A percentile compares a stretch with the other conserved stretches of the same genome.
phyloP scores from a whole-genome alignment of 306 rosid genomes.

The Cyamopsis tetragonoloba region DNA sequence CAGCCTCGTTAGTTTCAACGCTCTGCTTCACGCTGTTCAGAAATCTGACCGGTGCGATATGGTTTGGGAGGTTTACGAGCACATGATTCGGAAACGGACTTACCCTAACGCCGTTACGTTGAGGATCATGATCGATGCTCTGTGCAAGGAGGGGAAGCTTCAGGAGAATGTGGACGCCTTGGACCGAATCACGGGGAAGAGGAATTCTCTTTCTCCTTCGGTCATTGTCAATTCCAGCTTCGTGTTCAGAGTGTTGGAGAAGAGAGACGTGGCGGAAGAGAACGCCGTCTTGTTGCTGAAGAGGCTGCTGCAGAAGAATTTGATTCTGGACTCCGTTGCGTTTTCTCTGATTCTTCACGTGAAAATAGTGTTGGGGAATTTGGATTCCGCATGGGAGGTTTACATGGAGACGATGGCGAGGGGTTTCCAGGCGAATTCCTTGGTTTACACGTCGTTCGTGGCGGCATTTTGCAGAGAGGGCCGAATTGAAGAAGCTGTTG shows the following conservation, averaged over 20 bases:
- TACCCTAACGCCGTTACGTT: conserved; percentile 52
- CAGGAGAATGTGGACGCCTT: conserved; percentile 40
- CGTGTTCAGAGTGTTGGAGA: conserved; percentile 53
- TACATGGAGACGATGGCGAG: conserved; percentile 59
- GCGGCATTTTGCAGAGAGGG: conserved; percentile 59
- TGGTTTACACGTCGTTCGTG: conserved; percentile 56
- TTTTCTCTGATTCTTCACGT: conserved; percentile 57
- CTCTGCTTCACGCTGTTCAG: conserved; percentile 52
- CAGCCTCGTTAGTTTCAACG: conserved; percentile 55
- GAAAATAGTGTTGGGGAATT: conserved; percentile 42
- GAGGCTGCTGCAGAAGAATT: conserved; percentile 70
- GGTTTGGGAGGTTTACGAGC: conserved; percentile 75
- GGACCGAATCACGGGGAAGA: conserved; percentile 51
- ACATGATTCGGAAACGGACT: conserved; percentile 50
- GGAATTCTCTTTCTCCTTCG: conserved; percentile 43
- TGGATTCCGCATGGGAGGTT: conserved; percentile 39
- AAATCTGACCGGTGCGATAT: conserved; percentile 35
- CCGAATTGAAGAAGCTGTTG: conserved; percentile 46
- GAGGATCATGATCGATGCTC: conserved; percentile 50
- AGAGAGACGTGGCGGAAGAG: conserved; percentile 27
- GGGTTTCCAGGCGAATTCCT: conserved; percentile 63
- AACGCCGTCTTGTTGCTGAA: conserved; percentile 49
- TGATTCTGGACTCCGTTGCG: conserved; percentile 58
- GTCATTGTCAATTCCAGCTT: conserved; percentile 52
- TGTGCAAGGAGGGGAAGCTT: conserved; percentile 79